phyloP scores from a whole-genome alignment of 805 yeast species.

The Debaryomyces hansenii region DNA sequence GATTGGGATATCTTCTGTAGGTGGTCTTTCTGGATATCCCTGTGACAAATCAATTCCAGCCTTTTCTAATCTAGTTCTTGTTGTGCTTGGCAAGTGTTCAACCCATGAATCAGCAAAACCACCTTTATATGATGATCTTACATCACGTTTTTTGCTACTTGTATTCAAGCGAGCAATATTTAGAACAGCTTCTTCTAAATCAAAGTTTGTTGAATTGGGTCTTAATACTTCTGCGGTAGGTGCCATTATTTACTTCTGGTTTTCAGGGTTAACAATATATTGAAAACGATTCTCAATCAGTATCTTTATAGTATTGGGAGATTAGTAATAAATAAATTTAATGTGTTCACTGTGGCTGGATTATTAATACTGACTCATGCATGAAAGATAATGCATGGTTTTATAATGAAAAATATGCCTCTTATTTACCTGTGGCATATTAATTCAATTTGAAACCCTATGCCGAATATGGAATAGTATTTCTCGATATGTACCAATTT shows the following conservation, averaged over 20 bases:
- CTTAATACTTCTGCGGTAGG: not conserved
- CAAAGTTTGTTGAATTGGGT: not conserved
- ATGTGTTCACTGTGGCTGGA: too few species aligned
- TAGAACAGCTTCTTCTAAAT: slow-evolving; percentile 4
- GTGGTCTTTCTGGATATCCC: slow-evolving; percentile 28
- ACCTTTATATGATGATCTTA: slow-evolving; percentile 6
- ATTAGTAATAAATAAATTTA: too few species aligned
- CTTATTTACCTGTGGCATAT: too few species aligned
- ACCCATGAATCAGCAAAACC: slow-evolving; percentile 12
- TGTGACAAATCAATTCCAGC: slow-evolving; percentile 23
- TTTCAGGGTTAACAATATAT: too few species aligned
- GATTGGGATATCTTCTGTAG: slow-evolving; percentile 20
- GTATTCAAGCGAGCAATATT: slow-evolving; percentile 1
- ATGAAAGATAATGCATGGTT: too few species aligned
- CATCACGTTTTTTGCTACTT: not conserved
- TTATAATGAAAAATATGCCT: too few species aligned
- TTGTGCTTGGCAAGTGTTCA: slow-evolving; percentile 20
- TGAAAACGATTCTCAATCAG: too few species aligned
- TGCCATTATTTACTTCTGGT: not conserved
- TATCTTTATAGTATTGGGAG: too few species aligned
- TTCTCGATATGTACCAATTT: too few species aligned
- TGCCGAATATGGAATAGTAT: too few species aligned
- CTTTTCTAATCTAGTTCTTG: slow-evolving; percentile 23
- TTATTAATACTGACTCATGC: too few species aligned
- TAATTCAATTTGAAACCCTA: too few species aligned